Percentiles rank a stretch among this genome's conserved stretches.
phyloP scores from a whole-genome alignment of 306 rosid genomes.

The Cucurbita maxima region DNA sequence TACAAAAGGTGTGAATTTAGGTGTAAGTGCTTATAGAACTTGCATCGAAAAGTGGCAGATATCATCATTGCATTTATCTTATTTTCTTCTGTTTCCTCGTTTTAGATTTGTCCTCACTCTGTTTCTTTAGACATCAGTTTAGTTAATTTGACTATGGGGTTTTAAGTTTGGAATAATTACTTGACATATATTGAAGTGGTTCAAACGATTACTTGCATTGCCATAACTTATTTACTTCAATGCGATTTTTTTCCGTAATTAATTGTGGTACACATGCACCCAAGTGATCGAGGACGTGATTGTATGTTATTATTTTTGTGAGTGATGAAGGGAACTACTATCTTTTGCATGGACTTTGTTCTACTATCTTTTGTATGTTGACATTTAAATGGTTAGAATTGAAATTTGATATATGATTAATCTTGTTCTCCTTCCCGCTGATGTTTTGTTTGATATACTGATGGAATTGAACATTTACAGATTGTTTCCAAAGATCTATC shows the following conservation, averaged over 20 bases:
- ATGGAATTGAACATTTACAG: constrained; percentile 31
- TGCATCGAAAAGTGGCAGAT: not conserved
- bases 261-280: not conserved
- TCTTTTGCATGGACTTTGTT: not conserved
- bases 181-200: not conserved
- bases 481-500: constrained; percentile 81
- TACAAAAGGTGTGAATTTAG: not conserved
- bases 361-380: not conserved
- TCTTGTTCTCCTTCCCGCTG: not conserved
- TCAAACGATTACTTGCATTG: not conserved
- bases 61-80: not conserved
- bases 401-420: not conserved
- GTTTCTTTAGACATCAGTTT: not conserved
- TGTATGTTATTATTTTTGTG: not conserved
- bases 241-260: not conserved
- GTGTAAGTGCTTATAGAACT: not conserved
- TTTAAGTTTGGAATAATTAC: not conserved
- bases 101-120: not conserved
- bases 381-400: not conserved
- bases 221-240: not conserved
- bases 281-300: not conserved
- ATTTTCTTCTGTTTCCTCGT: not conserved
- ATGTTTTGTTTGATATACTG: not conserved
- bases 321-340: not conserved
- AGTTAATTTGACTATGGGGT: not conserved